phyloP scores from a whole-genome alignment of 129 eudicot genomes.

The Apium graveolens region DNA sequence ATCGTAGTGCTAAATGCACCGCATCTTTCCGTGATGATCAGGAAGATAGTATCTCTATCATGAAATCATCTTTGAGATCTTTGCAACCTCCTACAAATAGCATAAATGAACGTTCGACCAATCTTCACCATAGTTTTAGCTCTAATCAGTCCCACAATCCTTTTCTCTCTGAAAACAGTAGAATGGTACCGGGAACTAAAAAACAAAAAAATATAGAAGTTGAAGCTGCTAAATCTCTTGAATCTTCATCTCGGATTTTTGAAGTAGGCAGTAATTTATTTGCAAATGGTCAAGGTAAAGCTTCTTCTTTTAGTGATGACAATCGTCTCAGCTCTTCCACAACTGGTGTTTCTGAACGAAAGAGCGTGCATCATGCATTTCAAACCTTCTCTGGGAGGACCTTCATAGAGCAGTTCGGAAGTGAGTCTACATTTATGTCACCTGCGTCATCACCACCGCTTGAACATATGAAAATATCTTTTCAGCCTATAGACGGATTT shows the following conservation, averaged over 20 bases:
- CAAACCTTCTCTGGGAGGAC: slow-evolving; percentile 32
- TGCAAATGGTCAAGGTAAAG: slow-evolving; percentile 40
- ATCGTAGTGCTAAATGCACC: slow-evolving; percentile 8
- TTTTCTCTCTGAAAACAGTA: not conserved
- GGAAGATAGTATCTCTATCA: slow-evolving; percentile 13
- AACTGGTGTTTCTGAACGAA: slow-evolving; percentile 31
- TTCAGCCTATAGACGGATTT: slow-evolving; percentile 71
- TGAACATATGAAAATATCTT: slow-evolving; percentile 86
- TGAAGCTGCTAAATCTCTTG: slow-evolving; percentile 8
- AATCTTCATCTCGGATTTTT: slow-evolving; percentile 41
- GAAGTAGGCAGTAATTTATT: slow-evolving; percentile 47
- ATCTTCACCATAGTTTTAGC: slow-evolving; percentile 14
- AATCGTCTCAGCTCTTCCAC: slow-evolving; percentile 29
- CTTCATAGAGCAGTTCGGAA: slow-evolving; percentile 33
- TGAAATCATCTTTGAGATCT: slow-evolving; percentile 18
- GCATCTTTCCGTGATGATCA: slow-evolving; percentile 13
- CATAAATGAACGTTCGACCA: slow-evolving; percentile 17
- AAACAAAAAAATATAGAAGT: slow-evolving; percentile 24
- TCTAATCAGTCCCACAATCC: not conserved
- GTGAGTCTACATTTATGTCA: slow-evolving; percentile 29
- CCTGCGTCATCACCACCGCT: slow-evolving; percentile 93
- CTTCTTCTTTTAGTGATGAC: slow-evolving; percentile 40
- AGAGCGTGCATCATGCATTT: slow-evolving; percentile 11
- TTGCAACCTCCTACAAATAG: slow-evolving; percentile 22
- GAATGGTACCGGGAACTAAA: slow-evolving; percentile 12